Evolutionary conservation across 495 filamentous ascomycete species (phyloP).

Genomic region (Bombardia bombarda): DNA sequence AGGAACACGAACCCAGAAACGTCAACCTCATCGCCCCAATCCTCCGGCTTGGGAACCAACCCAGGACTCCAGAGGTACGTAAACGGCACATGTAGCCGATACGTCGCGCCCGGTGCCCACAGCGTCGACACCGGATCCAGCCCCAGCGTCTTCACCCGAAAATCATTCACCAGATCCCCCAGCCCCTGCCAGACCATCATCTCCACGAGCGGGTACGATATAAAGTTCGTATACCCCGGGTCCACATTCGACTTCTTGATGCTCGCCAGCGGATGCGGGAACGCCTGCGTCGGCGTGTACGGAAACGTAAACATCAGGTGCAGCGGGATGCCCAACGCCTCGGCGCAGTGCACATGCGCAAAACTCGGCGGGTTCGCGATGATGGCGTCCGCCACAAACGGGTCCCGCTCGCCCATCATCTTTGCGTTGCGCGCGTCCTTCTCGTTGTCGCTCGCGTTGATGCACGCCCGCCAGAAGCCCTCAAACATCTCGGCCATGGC

Average conservation of each 20-base stretch:
- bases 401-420: constrained; percentile 45
- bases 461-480: constrained; percentile 76
- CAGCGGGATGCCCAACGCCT: constrained; percentile 68
- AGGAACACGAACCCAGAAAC: constrained; percentile 72
- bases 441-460: constrained; percentile 54
- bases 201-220: constrained; percentile 68
- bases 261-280: constrained; percentile 67
- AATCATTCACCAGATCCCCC: constrained; percentile 67
- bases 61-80: constrained; percentile 79
- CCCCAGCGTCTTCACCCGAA: constrained; percentile 55
- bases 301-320: constrained; percentile 82
- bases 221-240: constrained; percentile 56
- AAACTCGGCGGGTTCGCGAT: constrained; percentile 82
- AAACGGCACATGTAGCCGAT: constrained; percentile 60
- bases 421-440: constrained; percentile 40
- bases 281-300: constrained; percentile 59
- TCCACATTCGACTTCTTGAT: constrained; percentile 56
- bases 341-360: constrained; percentile 74
- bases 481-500: constrained; percentile 63
- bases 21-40: constrained; percentile 66
- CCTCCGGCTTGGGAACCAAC: constrained; percentile 68
- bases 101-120: constrained; percentile 57
- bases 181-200: constrained; percentile 77
- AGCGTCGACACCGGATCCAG: constrained; percentile 60
- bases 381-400: constrained; percentile 74